Conservation (phyloP, 805 yeast species). For the Yamadazyma sp. region DNA sequence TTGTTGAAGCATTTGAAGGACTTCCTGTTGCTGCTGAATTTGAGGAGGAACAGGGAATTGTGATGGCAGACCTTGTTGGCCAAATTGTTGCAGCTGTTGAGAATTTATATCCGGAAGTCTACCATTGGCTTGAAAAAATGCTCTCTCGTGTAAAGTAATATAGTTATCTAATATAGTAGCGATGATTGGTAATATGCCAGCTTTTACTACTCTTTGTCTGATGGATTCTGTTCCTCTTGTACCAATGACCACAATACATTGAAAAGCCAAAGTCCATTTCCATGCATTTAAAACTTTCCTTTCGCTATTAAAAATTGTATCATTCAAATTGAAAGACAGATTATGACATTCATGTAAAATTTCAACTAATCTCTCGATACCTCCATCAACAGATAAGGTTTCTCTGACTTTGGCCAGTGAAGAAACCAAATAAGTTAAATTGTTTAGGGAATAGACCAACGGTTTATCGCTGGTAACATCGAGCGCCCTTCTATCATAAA, state of each 20-base stretch:
- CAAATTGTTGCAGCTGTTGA: not conserved
- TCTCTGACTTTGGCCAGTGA: slow-evolving; percentile 88
- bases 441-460: slow-evolving; percentile 85
- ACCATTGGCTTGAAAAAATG: slow-evolving; percentile 32
- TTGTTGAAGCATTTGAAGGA: slow-evolving; percentile 1
- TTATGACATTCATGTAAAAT: slow-evolving; percentile 78
- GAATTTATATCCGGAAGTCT: slow-evolving; percentile 5
- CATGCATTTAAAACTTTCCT: slow-evolving; percentile 69
- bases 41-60: not conserved
- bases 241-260: slow-evolving; percentile 86
- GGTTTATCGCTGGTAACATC: slow-evolving; percentile 91
- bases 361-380: slow-evolving; percentile 81
- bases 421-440: slow-evolving; percentile 81
- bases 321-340: slow-evolving; percentile 25
- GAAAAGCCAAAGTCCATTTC: slow-evolving; percentile 97
- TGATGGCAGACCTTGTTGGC: not conserved
- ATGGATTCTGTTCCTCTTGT: slow-evolving; percentile 89
- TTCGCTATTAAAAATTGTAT: slow-evolving; percentile 34
- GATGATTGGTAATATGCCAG: slow-evolving; percentile 86
- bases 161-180: slow-evolving; percentile 92
- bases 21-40: not conserved
- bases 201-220: slow-evolving; percentile 81
- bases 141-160: slow-evolving; percentile 43
- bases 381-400: slow-evolving; percentile 86
- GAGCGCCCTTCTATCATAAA: slow-evolving; percentile 88